phyloP scores from a whole-genome alignment of 306 rosid genomes.

The Vicia villosa region DNA sequence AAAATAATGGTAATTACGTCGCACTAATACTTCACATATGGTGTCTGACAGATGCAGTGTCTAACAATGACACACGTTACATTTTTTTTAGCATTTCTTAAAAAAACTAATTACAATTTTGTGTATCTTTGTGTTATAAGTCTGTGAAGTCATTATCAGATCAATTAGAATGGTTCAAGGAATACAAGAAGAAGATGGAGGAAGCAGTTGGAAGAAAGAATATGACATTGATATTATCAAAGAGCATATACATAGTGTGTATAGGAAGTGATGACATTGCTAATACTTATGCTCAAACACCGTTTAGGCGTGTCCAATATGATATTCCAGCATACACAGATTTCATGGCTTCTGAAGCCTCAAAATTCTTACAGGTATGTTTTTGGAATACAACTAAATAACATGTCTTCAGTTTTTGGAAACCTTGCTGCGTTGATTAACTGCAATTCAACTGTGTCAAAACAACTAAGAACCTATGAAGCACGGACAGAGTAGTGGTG shows the following conservation, averaged over 20 bases:
- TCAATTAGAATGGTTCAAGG: constrained; percentile 65
- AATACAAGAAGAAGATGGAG: constrained; percentile 50
- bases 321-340: constrained; percentile 64
- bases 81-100: background rate
- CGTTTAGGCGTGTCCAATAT: constrained; percentile 49
- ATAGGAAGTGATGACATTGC: constrained; percentile 76
- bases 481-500: no score
- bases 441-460: no score
- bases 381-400: background rate
- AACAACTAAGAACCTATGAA: no score
- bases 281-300: constrained; percentile 56
- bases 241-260: constrained; percentile 61
- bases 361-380: constrained; percentile 60
- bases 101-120: constrained; percentile 23
- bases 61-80: background rate
- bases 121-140: constrained; percentile 40
- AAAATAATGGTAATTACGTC: constrained; percentile 44
- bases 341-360: constrained; percentile 66
- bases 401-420: no score
- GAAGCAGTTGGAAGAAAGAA: constrained; percentile 50
- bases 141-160: constrained; percentile 56
- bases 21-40: background rate
- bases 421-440: no score
- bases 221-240: constrained; percentile 41
- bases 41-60: background rate